phyloP scores from a whole-genome alignment of 495 filamentous ascomycete genomes.

The Hypomontagnella submonticulosa region DNA sequence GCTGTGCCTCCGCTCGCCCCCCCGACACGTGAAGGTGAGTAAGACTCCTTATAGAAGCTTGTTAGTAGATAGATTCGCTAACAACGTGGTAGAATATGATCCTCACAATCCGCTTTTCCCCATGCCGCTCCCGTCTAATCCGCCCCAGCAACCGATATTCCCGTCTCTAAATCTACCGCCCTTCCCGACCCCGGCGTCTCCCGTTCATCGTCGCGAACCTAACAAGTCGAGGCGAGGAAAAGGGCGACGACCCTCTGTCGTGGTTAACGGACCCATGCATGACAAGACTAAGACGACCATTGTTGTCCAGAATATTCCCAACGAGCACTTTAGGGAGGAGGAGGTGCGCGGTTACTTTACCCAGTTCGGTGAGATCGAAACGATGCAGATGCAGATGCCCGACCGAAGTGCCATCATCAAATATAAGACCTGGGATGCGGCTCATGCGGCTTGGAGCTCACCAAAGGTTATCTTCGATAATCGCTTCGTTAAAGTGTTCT shows the following conservation, averaged over 20 bases:
- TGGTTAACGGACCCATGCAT: slow-evolving; percentile 75
- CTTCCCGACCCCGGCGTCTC: slow-evolving; percentile 4
- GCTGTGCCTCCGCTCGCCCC: slow-evolving; percentile 59
- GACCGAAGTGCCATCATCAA: slow-evolving; percentile 85
- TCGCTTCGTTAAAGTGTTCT: slow-evolving; percentile 97
- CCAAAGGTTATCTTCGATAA: slow-evolving; percentile 98
- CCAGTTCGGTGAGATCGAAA: slow-evolving; percentile 80
- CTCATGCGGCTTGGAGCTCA: slow-evolving; percentile 85
- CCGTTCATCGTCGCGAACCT: slow-evolving; percentile 51
- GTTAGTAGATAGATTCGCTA: slow-evolving; percentile 15
- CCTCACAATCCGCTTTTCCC: slow-evolving; percentile 71
- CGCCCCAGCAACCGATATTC: slow-evolving; percentile 17
- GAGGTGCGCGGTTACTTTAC: slow-evolving; percentile 84
- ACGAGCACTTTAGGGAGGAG: slow-evolving; percentile 81
- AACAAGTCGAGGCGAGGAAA: slow-evolving; percentile 54
- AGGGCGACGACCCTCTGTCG: slow-evolving; percentile 71
- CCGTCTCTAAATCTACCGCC: slow-evolving; percentile 18
- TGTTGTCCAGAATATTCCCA: slow-evolving; percentile 92
- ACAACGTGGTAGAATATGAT: slow-evolving; percentile 76
- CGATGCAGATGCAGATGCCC: slow-evolving; percentile 78
- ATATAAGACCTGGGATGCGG: slow-evolving; percentile 76
- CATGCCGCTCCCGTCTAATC: slow-evolving; percentile 26
- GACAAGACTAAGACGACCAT: slow-evolving; percentile 82
- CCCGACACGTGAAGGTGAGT: slow-evolving; percentile 55
- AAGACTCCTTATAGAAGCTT: slow-evolving; percentile 17